These are phyloP conservation scores for Daldinia eschscholtzii DNA, from an alignment of 2,329 filamentous ascomycete species.

Conservation along the genomic window DNA sequence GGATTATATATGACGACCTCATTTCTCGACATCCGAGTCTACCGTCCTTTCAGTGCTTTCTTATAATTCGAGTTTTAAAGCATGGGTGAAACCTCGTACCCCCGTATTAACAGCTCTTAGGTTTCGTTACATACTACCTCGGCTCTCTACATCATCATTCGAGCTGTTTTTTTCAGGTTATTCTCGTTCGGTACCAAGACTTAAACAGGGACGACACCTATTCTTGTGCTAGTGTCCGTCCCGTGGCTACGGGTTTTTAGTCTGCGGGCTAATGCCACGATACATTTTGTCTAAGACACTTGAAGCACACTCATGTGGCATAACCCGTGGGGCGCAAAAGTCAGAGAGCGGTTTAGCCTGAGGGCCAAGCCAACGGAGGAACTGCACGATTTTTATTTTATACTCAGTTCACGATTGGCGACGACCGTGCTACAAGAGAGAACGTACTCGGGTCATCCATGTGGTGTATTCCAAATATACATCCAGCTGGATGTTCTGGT, in stretches of 20 bases:
- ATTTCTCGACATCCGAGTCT: constrained; percentile 10
- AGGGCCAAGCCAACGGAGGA: constrained; percentile 30
- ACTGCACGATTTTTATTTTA: constrained; percentile 28
- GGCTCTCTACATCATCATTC: constrained; percentile 24
- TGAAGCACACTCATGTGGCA: constrained; percentile 33
- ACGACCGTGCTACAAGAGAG: constrained; percentile 38
- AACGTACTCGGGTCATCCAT: constrained; percentile 34
- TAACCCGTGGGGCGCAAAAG: constrained; percentile 36
- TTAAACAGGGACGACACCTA: constrained; percentile 14
- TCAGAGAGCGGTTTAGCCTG: constrained; percentile 35
- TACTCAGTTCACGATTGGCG: constrained; percentile 23
- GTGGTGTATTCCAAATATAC: constrained; percentile 40
- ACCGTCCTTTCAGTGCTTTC: not conserved
- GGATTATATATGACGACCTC: not conserved
- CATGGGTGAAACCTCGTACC: constrained; percentile 17
- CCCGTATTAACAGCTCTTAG: constrained; percentile 1
- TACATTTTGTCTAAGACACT: constrained; percentile 40
- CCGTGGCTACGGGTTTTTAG: constrained; percentile 38
- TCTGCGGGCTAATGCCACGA: constrained; percentile 38
- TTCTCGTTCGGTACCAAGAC: not conserved
- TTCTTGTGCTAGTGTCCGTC: constrained; percentile 27
- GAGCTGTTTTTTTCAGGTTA: constrained; percentile 1
- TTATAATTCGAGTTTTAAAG: constrained; percentile 8
- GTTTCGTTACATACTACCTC: constrained; percentile 22
- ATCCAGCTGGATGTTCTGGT: not conserved